Evolutionary conservation across 2,329 filamentous ascomycete species (phyloP).

Genomic region (Trichophyton mentagrophytes): DNA sequence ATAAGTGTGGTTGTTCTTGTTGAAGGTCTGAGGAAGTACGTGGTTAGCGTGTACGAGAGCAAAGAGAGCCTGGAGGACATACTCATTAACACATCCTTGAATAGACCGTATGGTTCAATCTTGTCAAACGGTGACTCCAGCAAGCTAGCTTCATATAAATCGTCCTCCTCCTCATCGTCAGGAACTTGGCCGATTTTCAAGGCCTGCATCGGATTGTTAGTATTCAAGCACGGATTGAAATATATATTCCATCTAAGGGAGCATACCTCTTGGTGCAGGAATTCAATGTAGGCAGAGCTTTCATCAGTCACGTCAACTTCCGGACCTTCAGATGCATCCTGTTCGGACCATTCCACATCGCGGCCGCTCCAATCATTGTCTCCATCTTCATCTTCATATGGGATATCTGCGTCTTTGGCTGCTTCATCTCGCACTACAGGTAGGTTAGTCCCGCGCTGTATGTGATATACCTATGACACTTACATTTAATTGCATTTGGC

Average conservation of each 20-base stretch:
- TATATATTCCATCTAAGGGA: slow-evolving; percentile 6
- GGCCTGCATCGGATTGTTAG: slow-evolving; percentile 40
- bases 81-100: slow-evolving; percentile 73
- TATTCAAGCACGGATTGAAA: neutral
- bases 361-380: slow-evolving; percentile 70
- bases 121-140: slow-evolving; percentile 92
- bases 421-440: slow-evolving; percentile 70
- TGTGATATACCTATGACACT: slow-evolving; percentile 21
- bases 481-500: slow-evolving; percentile 73
- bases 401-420: slow-evolving; percentile 73
- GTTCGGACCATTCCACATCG: slow-evolving; percentile 56
- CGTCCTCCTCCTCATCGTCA: slow-evolving; percentile 68
- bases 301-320: slow-evolving; percentile 68
- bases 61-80: slow-evolving; percentile 32
- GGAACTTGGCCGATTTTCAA: slow-evolving; percentile 66
- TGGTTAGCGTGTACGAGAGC: slow-evolving; percentile 13
- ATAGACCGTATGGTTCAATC: slow-evolving; percentile 84
- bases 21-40: slow-evolving; percentile 53
- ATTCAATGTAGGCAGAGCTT: slow-evolving; percentile 87
- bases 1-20: slow-evolving; percentile 81
- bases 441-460: neutral
- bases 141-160: slow-evolving; percentile 82
- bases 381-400: slow-evolving; percentile 58
- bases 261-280: slow-evolving; percentile 75
- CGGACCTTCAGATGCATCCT: slow-evolving; percentile 49